phyloP scores from a whole-genome alignment of 352 stramenopile genomes.

The Globisporangium perplexum region DNA sequence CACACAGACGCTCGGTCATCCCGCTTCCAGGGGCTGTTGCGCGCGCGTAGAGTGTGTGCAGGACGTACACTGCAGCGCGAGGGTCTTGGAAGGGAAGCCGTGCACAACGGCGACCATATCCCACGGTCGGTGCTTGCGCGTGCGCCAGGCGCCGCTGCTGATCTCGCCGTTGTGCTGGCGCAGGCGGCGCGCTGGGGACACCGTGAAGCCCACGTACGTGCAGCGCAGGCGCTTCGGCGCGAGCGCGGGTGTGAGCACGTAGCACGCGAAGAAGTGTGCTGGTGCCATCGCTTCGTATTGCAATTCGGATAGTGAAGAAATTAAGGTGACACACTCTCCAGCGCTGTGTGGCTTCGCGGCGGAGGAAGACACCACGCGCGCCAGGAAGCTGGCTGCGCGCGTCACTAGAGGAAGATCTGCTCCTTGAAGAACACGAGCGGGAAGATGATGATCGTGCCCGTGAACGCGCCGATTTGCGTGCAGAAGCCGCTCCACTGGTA shows the following conservation, averaged over 20 bases:
- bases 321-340: too few species aligned
- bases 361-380: too few species aligned
- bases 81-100: slow-evolving; percentile 70
- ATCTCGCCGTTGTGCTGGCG: slow-evolving; percentile 77
- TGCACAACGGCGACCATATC: slow-evolving; percentile 72
- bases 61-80: slow-evolving; percentile 66
- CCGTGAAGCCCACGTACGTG: slow-evolving; percentile 72
- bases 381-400: too few species aligned
- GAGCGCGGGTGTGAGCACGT: slow-evolving; percentile 57
- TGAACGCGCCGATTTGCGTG: slow-evolving; percentile 59
- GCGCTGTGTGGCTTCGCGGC: too few species aligned
- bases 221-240: slow-evolving; percentile 42
- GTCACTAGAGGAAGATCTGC: slow-evolving; percentile 28
- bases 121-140: slow-evolving; percentile 50
- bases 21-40: too few species aligned
- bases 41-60: too few species aligned
- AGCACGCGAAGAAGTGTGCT: slow-evolving; percentile 54
- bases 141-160: slow-evolving; percentile 56
- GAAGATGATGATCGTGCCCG: slow-evolving; percentile 54
- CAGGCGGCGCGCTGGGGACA: slow-evolving; percentile 46
- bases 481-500: slow-evolving; percentile 72
- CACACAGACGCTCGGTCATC: too few species aligned
- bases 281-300: too few species aligned
- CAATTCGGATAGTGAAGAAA: background rate
- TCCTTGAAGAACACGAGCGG: slow-evolving; percentile 61